Percentiles rank a stretch among this genome's conserved stretches.
These are phyloP conservation scores for Vigna trinervia DNA, from an alignment of 306 rosid genomes.

Conservation along the genomic window DNA sequence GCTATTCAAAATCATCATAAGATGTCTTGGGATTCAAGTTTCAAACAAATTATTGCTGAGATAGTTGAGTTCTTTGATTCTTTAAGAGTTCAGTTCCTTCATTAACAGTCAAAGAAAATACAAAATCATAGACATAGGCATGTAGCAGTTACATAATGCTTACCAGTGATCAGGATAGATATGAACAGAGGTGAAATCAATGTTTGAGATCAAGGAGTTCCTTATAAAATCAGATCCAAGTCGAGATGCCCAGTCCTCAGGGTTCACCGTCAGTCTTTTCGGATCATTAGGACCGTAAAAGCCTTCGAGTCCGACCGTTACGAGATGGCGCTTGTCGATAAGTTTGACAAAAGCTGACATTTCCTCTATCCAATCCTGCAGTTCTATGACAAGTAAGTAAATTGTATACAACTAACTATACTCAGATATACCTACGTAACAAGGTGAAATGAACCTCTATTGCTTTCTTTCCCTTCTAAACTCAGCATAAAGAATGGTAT, in stretches of 20 bases:
- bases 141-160: constrained; percentile 43
- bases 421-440: constrained; percentile 26
- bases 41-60: constrained; percentile 10
- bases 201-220: constrained; percentile 66
- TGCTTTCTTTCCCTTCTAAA: constrained; percentile 23
- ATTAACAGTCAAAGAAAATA: neutral
- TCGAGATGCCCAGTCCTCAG: constrained; percentile 90
- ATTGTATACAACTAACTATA: constrained; percentile 5
- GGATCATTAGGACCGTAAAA: constrained; percentile 93
- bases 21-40: constrained; percentile 13
- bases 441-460: neutral
- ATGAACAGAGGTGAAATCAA: constrained; percentile 95
- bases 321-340: constrained; percentile 90
- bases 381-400: constrained; percentile 45
- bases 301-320: constrained; percentile 94
- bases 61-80: neutral
- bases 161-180: constrained; percentile 99
- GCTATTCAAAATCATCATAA: constrained; percentile 4
- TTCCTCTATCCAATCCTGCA: constrained; percentile 99
- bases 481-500: neutral
- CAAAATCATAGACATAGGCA: constrained; percentile 12
- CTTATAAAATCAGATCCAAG: constrained; percentile 96
- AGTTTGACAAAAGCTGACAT: constrained; percentile 88
- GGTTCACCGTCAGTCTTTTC: constrained; percentile 70
- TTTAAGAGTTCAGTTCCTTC: constrained; percentile 5